A percentile compares a stretch with the other conserved stretches of the same genome.
Evolutionary conservation across 1,139 yeast genomes (phyloP).

Genomic region (Meyerozyma carpophila): DNA sequence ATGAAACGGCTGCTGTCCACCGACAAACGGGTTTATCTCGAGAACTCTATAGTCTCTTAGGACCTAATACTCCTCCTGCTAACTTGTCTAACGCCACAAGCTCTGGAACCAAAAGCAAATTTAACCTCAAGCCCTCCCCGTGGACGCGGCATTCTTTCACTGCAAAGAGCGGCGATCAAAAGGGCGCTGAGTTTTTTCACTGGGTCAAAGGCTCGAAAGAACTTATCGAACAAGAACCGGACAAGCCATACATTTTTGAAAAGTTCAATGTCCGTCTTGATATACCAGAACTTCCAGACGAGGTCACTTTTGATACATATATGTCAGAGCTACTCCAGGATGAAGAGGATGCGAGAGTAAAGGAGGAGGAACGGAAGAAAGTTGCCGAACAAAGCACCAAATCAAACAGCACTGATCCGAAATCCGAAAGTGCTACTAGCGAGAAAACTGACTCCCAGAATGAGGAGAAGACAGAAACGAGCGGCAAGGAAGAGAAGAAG

Average conservation of each 20-base stretch:
- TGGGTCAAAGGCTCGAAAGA: conserved; percentile 83
- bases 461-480: conserved; percentile 1
- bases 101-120: conserved; percentile 57
- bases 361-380: conserved; percentile 1
- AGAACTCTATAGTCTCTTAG: conserved; percentile 80
- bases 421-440: background rate
- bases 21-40: conserved; percentile 81
- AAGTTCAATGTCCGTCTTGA: conserved; percentile 68
- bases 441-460: background rate
- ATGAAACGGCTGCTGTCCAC: conserved; percentile 16
- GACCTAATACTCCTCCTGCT: conserved; percentile 90
- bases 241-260: conserved; percentile 63
- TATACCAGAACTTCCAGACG: conserved; percentile 64
- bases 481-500: conserved; percentile 1
- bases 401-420: background rate
- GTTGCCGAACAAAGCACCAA: background rate
- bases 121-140: conserved; percentile 69
- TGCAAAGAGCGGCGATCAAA: conserved; percentile 46
- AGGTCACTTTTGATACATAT: conserved; percentile 52
- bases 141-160: conserved; percentile 70
- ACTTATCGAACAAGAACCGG: conserved; percentile 33
- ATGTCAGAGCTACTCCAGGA: conserved; percentile 31
- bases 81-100: conserved; percentile 43
- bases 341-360: conserved; percentile 2
- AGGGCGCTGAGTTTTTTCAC: conserved; percentile 52